These are phyloP conservation scores for Toxicodendron radicans DNA, from an alignment of 345 rosid species.

Conservation along the genomic window DNA sequence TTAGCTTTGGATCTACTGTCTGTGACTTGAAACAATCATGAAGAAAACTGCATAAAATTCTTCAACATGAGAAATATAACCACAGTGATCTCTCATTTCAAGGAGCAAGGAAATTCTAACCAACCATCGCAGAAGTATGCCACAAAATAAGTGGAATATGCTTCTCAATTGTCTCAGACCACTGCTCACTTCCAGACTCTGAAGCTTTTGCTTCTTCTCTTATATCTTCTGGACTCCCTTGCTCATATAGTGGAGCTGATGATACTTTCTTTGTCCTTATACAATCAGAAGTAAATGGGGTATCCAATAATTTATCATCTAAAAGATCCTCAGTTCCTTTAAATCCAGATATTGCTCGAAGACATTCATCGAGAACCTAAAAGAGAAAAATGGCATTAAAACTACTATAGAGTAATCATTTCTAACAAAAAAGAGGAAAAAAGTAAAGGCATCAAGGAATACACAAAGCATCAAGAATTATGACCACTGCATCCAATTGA, in stretches of 20 bases:
- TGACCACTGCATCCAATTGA: neutral
- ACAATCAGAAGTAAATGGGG: conserved; percentile 85
- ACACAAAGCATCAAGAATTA: neutral
- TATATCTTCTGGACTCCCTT: conserved; percentile 38
- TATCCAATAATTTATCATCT: conserved; percentile 61
- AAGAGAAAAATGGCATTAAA: conserved; percentile 13
- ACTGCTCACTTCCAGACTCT: conserved; percentile 59
- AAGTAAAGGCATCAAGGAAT: neutral
- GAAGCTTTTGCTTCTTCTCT: conserved; percentile 38
- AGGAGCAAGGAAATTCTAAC: conserved; percentile 31
- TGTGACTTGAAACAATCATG: neutral
- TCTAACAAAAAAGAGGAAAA: conserved; percentile 3
- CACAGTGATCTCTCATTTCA: conserved; percentile 4
- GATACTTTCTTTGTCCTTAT: conserved; percentile 68
- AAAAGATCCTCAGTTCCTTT: conserved; percentile 85
- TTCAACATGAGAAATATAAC: conserved; percentile 7
- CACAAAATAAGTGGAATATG: conserved; percentile 60
- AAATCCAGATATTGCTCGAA: conserved; percentile 89
- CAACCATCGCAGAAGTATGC: conserved; percentile 75
- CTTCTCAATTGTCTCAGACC: conserved; percentile 74
- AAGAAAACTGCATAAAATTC: neutral
- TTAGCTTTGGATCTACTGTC: neutral
- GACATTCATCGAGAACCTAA: conserved; percentile 90
- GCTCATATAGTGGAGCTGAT: conserved; percentile 85
- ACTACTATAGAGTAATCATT: neutral